A percentile compares a stretch with the other conserved stretches of the same genome.
Conservation (phyloP, 2,329 filamentous ascomycete genomes). For the Penicillium sp. region DNA sequence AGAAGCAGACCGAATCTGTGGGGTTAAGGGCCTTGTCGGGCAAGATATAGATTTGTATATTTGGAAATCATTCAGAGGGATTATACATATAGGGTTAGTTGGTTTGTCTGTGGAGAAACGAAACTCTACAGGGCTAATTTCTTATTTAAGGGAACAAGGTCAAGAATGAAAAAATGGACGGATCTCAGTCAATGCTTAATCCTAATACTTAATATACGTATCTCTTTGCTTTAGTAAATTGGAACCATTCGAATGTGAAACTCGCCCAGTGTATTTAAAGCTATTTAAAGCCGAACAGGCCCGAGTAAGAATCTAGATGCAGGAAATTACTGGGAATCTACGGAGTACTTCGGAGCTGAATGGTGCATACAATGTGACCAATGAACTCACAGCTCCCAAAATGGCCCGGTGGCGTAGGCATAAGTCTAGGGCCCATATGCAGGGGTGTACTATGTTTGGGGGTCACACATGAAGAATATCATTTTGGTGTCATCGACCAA, state of each 20-base stretch:
- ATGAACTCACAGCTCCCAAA: neutral
- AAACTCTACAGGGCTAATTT: neutral
- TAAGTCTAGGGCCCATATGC: neutral
- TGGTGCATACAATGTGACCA: neutral
- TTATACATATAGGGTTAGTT: neutral
- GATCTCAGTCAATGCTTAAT: neutral
- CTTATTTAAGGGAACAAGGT: neutral
- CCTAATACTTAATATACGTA: neutral
- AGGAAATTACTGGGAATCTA: too few species aligned
- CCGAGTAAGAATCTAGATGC: neutral
- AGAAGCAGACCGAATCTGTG: neutral
- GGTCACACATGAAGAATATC: too few species aligned
- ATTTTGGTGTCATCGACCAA: neutral
- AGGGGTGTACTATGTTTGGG: neutral
- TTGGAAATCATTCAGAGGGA: neutral
- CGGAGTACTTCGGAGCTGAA: neutral
- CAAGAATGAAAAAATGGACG: neutral
- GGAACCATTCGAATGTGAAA: neutral
- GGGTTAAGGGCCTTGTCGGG: neutral
- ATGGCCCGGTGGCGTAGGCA: neutral
- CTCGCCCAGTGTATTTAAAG: neutral
- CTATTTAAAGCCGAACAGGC: neutral
- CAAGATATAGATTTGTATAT: neutral
- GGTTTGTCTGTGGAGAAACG: neutral
- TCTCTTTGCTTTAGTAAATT: neutral